A percentile compares a stretch with the other conserved stretches of the same genome.
phyloP scores from a whole-genome alignment of 176 grass and related monocot species.

The Hsuehochloa calcarea region DNA sequence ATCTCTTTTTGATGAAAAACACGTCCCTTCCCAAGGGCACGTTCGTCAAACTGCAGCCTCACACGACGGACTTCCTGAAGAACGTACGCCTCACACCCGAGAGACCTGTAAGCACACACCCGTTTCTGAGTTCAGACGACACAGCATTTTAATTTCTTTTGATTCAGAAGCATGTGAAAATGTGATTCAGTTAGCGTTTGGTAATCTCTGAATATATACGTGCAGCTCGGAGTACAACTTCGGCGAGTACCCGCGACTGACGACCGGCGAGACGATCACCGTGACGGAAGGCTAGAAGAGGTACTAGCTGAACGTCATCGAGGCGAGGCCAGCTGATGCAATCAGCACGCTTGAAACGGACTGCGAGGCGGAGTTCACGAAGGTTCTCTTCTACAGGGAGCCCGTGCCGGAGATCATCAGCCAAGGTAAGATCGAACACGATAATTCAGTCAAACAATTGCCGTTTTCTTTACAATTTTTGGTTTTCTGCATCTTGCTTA shows the following conservation, averaged over 20 bases:
- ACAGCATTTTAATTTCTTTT: background rate
- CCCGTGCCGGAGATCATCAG: background rate
- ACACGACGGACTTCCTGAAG: conserved; percentile 52
- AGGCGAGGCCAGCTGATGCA: conserved; percentile 52
- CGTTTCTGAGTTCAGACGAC: background rate
- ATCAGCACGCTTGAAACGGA: conserved; percentile 65
- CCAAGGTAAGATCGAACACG: background rate
- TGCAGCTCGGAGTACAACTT: conserved; percentile 61
- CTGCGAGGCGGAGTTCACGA: conserved; percentile 70
- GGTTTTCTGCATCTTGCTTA: too few species aligned
- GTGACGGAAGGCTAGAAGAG: conserved; percentile 48
- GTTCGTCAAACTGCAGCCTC: conserved; percentile 69
- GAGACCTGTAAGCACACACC: conserved; percentile 43
- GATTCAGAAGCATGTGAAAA: background rate
- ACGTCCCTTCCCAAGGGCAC: conserved; percentile 65
- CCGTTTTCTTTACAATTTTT: too few species aligned
- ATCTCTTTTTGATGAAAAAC: conserved; percentile 46
- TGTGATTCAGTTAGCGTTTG: background rate
- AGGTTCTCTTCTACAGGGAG: conserved; percentile 54
- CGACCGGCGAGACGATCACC: conserved; percentile 71
- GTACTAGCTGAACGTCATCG: conserved; percentile 67
- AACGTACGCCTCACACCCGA: conserved; percentile 29
- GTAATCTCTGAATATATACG: background rate
- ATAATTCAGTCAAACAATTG: background rate
- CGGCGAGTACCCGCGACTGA: conserved; percentile 51